phyloP scores from a whole-genome alignment of 768 basidiomycete genomes.

The Boletellus ananiceps region DNA sequence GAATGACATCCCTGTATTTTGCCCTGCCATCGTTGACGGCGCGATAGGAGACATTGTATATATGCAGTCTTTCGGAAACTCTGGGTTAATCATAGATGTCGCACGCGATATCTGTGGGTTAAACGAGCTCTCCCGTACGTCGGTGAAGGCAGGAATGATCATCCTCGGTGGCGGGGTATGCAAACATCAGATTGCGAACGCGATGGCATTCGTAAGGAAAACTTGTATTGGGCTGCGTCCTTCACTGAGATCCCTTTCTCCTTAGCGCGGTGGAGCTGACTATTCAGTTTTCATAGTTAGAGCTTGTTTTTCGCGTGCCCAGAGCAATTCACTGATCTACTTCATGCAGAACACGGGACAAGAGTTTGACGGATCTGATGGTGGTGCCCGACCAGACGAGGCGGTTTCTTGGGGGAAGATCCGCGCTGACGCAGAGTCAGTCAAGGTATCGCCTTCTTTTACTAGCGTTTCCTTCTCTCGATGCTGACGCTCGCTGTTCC shows the following conservation, averaged over 20 bases:
- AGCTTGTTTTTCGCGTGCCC: background rate
- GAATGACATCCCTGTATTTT: conserved; percentile 99
- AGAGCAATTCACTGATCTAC: background rate
- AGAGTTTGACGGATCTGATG: conserved; percentile 98
- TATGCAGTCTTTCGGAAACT: conserved; percentile 91
- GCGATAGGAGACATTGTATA: conserved; percentile 99
- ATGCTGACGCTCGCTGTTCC: conserved; percentile 3
- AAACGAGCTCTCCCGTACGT: conserved; percentile 84
- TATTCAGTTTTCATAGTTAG: conserved; percentile 92
- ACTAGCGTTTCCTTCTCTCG: background rate
- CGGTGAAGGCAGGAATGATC: conserved; percentile 96
- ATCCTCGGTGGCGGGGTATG: conserved; percentile 97
- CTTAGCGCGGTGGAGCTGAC: conserved; percentile 93
- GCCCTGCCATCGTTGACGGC: conserved; percentile 95
- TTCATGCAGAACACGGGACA: conserved; percentile 87
- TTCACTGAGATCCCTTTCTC: background rate
- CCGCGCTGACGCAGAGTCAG: conserved; percentile 72
- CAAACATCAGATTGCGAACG: conserved; percentile 99
- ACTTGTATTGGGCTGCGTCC: background rate
- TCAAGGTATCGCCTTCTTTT: conserved; percentile 52
- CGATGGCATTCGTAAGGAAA: conserved; percentile 87
- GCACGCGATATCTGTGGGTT: conserved; percentile 89
- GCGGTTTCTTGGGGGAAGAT: conserved; percentile 99
- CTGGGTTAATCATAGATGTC: conserved; percentile 85
- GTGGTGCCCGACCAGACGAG: conserved; percentile 94